Base-by-base conservation (phyloP, 176 grass and related monocot genomes). In the Cymbopogon citratus region DNA sequence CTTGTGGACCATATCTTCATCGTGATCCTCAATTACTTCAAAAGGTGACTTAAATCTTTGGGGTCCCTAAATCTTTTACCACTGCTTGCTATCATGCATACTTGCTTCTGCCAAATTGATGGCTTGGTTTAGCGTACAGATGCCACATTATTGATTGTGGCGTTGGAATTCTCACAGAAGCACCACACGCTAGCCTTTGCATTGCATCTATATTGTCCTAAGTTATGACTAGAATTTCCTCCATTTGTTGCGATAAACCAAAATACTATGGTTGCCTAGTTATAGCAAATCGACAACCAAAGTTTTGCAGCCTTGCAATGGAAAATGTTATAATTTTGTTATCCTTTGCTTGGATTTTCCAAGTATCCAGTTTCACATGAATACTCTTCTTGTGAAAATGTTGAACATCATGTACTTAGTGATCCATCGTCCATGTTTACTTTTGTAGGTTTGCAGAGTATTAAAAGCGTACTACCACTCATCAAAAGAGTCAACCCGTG, bases 1-100 rank as follows among this genome's bases (percentile, higher is more conserved):
- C 90, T 35, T 82, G 80, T 74, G 97, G 97, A 72, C 93, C 97
- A 74, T 93, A 95, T 71, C 93, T 99, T 82, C 89, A 99, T 84
- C 97, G 97, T 64, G 85, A 96, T 76, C 82, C 89, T 71, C 75
- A 74, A 39, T 85, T 99, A 48, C 81, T 99, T 85, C 97, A 99
- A 74, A 99, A 99, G 97, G 97, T 99, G 72, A 57, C 1, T 3
- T 85, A 23, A 56, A 41, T 74, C n/a, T n/a, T n/a, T n/a, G n/a
- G n/a, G n/a, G n/a, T n/a, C n/a, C n/a, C n/a, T n/a, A n/a, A n/a
- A n/a, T n/a, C 63, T 86, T 80, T 69, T 66, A 40, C 14, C 62
- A 14, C 39, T 57, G 57, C 44, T 89, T 9, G 25, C 46, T 71
- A 45, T 35, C 27, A 16, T 73, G 35, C 8, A 54, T 74, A 18